Evolutionary conservation across 169 alveolate genomes (phyloP).

Genomic region (Cryptosporidium parvum): DNA sequence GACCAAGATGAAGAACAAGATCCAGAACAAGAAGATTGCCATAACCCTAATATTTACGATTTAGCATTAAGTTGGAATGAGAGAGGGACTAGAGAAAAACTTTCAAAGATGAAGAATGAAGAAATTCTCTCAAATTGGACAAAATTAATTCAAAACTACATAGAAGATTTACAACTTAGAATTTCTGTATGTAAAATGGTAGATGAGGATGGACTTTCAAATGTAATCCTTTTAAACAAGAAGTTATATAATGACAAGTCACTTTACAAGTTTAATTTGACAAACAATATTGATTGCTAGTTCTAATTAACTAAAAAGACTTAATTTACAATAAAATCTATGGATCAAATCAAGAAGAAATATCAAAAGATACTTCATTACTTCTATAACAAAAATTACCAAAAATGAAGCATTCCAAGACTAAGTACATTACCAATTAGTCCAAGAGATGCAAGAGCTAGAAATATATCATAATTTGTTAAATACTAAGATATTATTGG

Average conservation of each 20-base stretch:
- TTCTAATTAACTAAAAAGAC: not conserved
- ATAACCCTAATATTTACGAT: conserved; percentile 11
- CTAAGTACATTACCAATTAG: conserved; percentile 50
- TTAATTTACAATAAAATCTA: not conserved
- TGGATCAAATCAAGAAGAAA: no score
- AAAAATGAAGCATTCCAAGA: conserved; percentile 56
- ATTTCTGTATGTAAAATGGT: conserved; percentile 22
- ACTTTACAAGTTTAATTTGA: conserved; percentile 16
- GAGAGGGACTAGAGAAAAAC: conserved; percentile 1
- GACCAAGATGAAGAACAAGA: no score
- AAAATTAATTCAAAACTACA: not conserved
- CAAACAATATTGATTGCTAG: not conserved
- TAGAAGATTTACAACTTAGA: conserved; percentile 31
- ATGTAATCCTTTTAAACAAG: conserved; percentile 15
- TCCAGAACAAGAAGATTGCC: not conserved
- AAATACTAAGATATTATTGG: not conserved
- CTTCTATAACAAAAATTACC: not conserved
- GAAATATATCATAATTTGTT: conserved; percentile 19
- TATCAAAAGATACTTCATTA: no score
- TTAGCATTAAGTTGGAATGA: conserved; percentile 53
- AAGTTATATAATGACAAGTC: conserved; percentile 40
- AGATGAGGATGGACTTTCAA: conserved; percentile 7
- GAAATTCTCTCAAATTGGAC: conserved; percentile 31
- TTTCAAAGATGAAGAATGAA: not conserved
- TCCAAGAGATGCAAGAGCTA: conserved; percentile 41